Evolutionary conservation across 2,329 filamentous ascomycete genomes (phyloP).

Genomic region (Hymenoscyphus scutula): DNA sequence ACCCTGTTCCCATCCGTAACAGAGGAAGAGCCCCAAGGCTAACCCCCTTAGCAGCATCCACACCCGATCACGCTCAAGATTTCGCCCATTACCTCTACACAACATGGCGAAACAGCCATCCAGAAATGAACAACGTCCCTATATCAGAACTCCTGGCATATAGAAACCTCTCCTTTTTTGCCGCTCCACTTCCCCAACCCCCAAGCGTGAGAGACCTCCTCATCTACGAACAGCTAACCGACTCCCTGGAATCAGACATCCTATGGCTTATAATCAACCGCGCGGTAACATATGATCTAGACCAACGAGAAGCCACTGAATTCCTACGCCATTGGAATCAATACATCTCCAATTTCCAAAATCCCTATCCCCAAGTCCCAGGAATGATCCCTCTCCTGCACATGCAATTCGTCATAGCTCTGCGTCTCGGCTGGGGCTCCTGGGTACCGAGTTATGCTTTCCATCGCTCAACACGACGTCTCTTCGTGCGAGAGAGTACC

Average conservation of each 20-base stretch:
- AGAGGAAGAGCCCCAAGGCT: neutral
- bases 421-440: constrained; percentile 10
- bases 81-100: neutral
- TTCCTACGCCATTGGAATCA: constrained; percentile 3
- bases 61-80: neutral
- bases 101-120: neutral
- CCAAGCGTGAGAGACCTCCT: neutral
- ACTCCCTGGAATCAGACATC: neutral
- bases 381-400: neutral
- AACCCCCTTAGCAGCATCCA: neutral
- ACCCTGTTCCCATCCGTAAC: neutral
- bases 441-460: constrained; percentile 5
- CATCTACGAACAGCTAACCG: neutral
- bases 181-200: neutral
- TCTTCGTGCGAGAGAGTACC: neutral
- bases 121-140: neutral
- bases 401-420: constrained; percentile 8
- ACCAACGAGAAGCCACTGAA: neutral
- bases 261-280: neutral
- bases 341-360: neutral
- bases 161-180: neutral
- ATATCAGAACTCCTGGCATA: neutral
- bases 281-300: neutral
- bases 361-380: neutral
- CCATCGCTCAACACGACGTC: neutral